Percentiles rank a stretch among this genome's conserved stretches.
These are phyloP conservation scores for Acacia acuminata DNA, from an alignment of 306 rosid genomes.

Conservation along the genomic window DNA sequence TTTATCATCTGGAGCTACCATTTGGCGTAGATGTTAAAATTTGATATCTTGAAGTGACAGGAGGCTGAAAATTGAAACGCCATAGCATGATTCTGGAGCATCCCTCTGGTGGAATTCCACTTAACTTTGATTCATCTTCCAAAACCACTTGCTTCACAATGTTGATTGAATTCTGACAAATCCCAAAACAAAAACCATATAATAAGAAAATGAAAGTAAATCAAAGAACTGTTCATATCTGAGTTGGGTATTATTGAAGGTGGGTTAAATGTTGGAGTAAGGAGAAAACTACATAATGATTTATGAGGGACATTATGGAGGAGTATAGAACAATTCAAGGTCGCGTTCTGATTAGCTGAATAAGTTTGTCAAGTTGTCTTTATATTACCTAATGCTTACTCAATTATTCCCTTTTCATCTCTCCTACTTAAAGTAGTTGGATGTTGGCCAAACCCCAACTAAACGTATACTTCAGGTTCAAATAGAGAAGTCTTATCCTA, in stretches of 20 bases:
- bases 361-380: slow-evolving; percentile 35
- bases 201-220: slow-evolving; percentile 4
- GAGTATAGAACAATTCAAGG: slow-evolving; percentile 35
- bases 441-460: slow-evolving; percentile 55
- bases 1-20: slow-evolving; percentile 23
- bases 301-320: slow-evolving; percentile 18
- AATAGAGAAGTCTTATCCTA: background rate
- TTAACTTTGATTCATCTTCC: slow-evolving; percentile 84
- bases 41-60: slow-evolving; percentile 38
- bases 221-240: background rate
- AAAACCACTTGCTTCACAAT: slow-evolving; percentile 93
- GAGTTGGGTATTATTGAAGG: slow-evolving; percentile 18
- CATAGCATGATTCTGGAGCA: slow-evolving; percentile 90
- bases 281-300: slow-evolving; percentile 21
- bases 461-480: slow-evolving; percentile 12
- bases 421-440: slow-evolving; percentile 36
- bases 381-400: slow-evolving; percentile 39
- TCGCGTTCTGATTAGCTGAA: slow-evolving; percentile 37
- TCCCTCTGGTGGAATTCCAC: slow-evolving; percentile 78
- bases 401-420: background rate
- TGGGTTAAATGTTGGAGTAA: slow-evolving; percentile 30
- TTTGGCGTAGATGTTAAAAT: slow-evolving; percentile 24
- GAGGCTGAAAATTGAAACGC: slow-evolving; percentile 53
- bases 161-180: slow-evolving; percentile 72
- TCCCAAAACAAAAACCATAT: background rate